Evolutionary conservation across 805 yeast species (phyloP), one percentile per base, ranked within the genome.

Genomic region (Yarrowia sp.): DNA sequence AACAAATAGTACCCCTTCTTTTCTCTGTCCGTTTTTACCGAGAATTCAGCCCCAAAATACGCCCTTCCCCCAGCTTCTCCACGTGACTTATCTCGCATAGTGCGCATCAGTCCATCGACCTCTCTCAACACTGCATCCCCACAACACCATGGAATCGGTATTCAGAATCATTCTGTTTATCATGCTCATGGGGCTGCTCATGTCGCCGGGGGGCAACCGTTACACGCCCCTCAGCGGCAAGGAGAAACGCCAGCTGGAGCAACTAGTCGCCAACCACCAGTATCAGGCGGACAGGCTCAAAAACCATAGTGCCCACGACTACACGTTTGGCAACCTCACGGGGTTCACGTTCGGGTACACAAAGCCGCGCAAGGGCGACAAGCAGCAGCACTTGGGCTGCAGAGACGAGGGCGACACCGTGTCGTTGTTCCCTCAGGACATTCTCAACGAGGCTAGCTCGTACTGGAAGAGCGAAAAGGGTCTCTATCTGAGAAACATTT

Each of bases 141-240:
- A 26, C 50, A 32, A 38, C 65, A 58, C 38, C 50, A 59, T 59
- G 65, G 65, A 59, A 59, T 59, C 65, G 65, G 52, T 45, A 59
- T 59, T 59, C 65, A 59, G 65, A 59, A 45, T 59, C 52, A 59
- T 59, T 59, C 65, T 59, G 65, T 59, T 59, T 45, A 59, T 59
- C 65, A 59, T 59, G 65, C 65, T 59, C 52, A 59, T 59, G 65
- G 65, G 65, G 65, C 65, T 59, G 41, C 65, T 59, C 65, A 59
- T 59, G 65, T 59, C 65, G 42, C 65, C 65, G 65, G 65, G 65
- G 42, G 65, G 65, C 52, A 63, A 63, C 46, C 38, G 67, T 11
- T 48, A 48, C 48, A 48, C 55, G 56, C 67, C 67, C 46, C 56
- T 63, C 56, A 63, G 56, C 38, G 48, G 48, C 43, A 22, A 38